Percentiles rank a stretch among this genome's conserved stretches.
Evolutionary conservation across 805 yeast genomes (phyloP).

Genomic region (Ogataea populi-albae): DNA sequence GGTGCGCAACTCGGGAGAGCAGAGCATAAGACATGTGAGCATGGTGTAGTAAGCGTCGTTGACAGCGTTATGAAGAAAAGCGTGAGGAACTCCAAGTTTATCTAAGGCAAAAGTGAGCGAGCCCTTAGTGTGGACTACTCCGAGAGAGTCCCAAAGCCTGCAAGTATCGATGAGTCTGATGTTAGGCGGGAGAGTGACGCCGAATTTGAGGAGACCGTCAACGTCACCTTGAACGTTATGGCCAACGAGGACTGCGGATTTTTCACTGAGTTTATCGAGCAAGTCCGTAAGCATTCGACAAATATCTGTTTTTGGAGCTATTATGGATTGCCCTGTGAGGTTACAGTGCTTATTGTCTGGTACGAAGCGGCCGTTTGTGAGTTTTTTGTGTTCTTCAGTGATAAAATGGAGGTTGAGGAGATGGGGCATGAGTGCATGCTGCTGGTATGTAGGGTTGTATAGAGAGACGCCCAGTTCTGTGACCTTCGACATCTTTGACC

Average conservation of each 20-base stretch:
- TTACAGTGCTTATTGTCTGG: constrained; percentile 28
- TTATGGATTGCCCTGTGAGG: constrained; percentile 28
- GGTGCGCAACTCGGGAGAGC: constrained; percentile 26
- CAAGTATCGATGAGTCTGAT: constrained; percentile 31
- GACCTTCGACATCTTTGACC: constrained; percentile 13
- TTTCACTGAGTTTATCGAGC: constrained; percentile 13
- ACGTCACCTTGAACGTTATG: constrained; percentile 30
- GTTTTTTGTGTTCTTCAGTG: constrained; percentile 19
- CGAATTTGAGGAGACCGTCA: constrained; percentile 15
- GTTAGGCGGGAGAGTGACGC: constrained; percentile 15
- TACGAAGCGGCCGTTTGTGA: constrained; percentile 24
- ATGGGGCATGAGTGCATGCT: constrained; percentile 30
- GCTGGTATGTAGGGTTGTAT: constrained; percentile 31
- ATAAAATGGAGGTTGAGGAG: constrained; percentile 29
- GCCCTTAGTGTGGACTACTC: constrained; percentile 11
- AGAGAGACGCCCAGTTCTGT: constrained; percentile 31
- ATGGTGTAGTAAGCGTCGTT: constrained; percentile 33
- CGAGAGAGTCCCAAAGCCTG: constrained; percentile 25
- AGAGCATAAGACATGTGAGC: constrained; percentile 25
- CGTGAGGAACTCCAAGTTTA: constrained; percentile 27
- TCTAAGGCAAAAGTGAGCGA: constrained; percentile 26
- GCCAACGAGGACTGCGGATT: constrained; percentile 27
- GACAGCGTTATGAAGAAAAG: constrained; percentile 32
- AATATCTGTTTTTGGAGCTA: constrained; percentile 17
- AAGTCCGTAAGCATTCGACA: constrained; percentile 14